phyloP scores from a whole-genome alignment of 2,329 filamentous ascomycete genomes.

The Raffaelea arxii region DNA sequence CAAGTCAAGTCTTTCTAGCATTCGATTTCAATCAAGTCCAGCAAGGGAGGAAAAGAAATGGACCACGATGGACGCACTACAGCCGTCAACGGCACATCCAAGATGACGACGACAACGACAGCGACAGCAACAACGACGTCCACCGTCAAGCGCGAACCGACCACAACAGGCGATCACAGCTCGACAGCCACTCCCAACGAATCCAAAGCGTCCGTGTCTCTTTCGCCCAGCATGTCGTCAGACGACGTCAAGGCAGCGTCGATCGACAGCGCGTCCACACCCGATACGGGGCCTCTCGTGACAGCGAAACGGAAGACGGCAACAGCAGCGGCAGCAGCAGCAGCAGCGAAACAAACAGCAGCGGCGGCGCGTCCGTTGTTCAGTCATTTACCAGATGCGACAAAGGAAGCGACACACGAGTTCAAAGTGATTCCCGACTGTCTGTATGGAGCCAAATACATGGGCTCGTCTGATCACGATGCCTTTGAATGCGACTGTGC shows the following conservation, averaged over 20 bases:
- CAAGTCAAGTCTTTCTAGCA: background rate
- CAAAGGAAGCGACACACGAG: conserved; percentile 59
- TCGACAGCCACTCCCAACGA: conserved; percentile 27
- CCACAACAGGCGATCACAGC: conserved; percentile 16
- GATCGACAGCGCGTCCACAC: conserved; percentile 37
- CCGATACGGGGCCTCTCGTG: conserved; percentile 34
- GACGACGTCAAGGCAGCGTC: conserved; percentile 33
- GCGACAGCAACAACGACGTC: conserved; percentile 13
- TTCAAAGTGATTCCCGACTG: conserved; percentile 81
- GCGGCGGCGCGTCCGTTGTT: conserved; percentile 40
- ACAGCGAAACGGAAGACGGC: conserved; percentile 56
- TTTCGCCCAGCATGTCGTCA: conserved; percentile 32
- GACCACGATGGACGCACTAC: background rate
- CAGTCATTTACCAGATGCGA: conserved; percentile 66
- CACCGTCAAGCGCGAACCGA: conserved; percentile 28
- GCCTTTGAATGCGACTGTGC: conserved; percentile 88
- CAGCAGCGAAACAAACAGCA: conserved; percentile 46
- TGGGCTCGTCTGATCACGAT: conserved; percentile 86
- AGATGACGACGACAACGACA: conserved; percentile 17
- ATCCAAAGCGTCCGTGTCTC: conserved; percentile 25
- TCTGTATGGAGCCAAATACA: conserved; percentile 81
- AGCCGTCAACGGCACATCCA: background rate
- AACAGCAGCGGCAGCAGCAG: conserved; percentile 47
- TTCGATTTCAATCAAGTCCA: too few relatives aligned
- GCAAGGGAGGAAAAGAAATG: background rate